These are phyloP conservation scores for Lenzites betulinus DNA, from an alignment of 768 basidiomycete species.

Conservation along the genomic window DNA sequence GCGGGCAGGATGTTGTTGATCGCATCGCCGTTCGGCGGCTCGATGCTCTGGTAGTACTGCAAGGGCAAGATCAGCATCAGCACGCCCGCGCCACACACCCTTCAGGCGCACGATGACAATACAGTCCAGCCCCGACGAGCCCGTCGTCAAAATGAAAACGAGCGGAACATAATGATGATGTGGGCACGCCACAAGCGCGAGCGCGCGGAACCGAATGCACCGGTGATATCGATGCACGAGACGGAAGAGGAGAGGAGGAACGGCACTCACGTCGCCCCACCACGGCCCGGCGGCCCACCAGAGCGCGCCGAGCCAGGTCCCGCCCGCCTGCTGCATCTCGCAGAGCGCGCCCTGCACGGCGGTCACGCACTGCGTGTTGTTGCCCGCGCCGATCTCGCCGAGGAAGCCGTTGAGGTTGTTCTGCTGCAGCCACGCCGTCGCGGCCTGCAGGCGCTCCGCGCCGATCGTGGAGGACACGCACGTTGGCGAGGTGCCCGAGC, in stretches of 20 bases:
- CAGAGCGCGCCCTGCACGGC: constrained; percentile 59
- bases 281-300: constrained; percentile 70
- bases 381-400: constrained; percentile 60
- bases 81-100: neutral
- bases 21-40: constrained; percentile 60
- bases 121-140: too few relatives aligned
- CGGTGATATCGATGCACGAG: too few relatives aligned
- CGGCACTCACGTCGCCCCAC: constrained; percentile 52
- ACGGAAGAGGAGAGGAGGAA: neutral
- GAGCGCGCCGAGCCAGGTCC: constrained; percentile 54
- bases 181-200: too few relatives aligned
- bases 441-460: constrained; percentile 53
- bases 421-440: constrained; percentile 59
- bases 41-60: constrained; percentile 62
- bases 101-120: too few relatives aligned
- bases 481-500: constrained; percentile 52
- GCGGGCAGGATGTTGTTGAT: constrained; percentile 57
- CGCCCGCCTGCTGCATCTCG: constrained; percentile 52
- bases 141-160: too few relatives aligned
- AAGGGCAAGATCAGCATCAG: neutral
- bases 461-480: constrained; percentile 66
- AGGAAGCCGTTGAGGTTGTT: constrained; percentile 65
- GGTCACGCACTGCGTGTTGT: constrained; percentile 42
- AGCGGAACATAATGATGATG: too few relatives aligned
- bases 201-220: too few relatives aligned